Evolutionary conservation across 164 flowering plant species (phyloP).

Genomic region (Berberis vulgaris): DNA sequence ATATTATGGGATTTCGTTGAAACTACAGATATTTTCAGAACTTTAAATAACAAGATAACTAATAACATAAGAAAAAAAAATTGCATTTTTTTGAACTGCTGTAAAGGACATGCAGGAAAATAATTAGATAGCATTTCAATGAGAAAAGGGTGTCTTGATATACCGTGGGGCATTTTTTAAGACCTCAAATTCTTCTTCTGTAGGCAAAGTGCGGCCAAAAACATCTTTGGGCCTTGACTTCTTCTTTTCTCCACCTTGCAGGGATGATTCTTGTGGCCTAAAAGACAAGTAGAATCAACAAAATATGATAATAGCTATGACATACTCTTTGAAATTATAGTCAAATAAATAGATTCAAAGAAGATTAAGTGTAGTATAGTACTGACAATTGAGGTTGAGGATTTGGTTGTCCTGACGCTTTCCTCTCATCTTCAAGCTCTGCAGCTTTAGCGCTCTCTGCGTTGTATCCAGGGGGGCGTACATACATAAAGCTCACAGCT

Average conservation of each 20-base stretch:
- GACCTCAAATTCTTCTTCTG: constrained; percentile 78
- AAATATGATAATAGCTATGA: too few relatives aligned
- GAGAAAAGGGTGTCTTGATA: background rate
- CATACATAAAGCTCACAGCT: constrained; percentile 98
- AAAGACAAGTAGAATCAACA: too few relatives aligned
- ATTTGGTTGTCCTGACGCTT: constrained; percentile 22
- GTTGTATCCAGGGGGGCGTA: constrained; percentile 96
- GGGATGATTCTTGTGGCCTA: too few relatives aligned
- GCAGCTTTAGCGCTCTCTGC: constrained; percentile 99
- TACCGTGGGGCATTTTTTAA: constrained; percentile 93
- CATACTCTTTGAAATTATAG: too few relatives aligned
- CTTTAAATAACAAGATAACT: too few relatives aligned
- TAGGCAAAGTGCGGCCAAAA: constrained; percentile 83
- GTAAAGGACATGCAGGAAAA: too few relatives aligned
- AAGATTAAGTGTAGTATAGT: too few relatives aligned
- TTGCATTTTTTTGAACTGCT: too few relatives aligned
- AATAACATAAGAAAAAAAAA: too few relatives aligned
- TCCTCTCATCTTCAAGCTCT: constrained; percentile 65
- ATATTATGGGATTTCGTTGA: too few relatives aligned
- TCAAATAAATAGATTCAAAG: too few relatives aligned
- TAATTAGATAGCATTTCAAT: background rate
- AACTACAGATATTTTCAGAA: too few relatives aligned
- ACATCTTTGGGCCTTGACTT: constrained; percentile 81
- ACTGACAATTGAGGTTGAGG: constrained; percentile 11
- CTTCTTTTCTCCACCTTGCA: constrained; percentile 30